These are phyloP conservation scores for Naegleria gruberi DNA, from an alignment of 208 protist species.

Conservation along the genomic window DNA sequence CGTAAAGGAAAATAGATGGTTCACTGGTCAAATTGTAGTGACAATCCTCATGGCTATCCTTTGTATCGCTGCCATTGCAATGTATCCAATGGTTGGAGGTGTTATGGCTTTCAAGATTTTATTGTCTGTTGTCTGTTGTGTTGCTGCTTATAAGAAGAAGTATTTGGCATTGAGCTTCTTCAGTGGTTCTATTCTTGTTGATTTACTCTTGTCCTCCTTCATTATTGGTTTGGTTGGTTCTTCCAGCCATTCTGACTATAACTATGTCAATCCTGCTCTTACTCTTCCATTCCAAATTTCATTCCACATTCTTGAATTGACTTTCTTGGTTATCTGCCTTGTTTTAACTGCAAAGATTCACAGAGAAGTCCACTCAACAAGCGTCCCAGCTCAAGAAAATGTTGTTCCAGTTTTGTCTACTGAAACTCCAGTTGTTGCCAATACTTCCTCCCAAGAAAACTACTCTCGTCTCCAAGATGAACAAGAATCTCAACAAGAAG, in stretches of 20 bases:
- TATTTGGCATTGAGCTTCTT: neutral
- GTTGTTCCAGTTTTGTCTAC: neutral
- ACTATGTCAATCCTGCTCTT: neutral
- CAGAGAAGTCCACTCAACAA: neutral
- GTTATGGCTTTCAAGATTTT: neutral
- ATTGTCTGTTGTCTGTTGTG: neutral
- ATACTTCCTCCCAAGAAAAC: too few species aligned
- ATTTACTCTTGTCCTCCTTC: neutral
- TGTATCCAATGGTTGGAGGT: neutral
- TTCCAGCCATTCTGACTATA: neutral
- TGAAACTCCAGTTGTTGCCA: neutral
- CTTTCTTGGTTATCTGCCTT: neutral
- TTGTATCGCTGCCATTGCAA: neutral
- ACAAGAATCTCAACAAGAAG: neutral
- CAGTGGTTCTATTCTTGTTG: neutral
- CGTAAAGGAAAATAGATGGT: neutral
- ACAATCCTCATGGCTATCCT: neutral
- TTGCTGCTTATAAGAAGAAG: neutral
- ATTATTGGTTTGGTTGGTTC: neutral
- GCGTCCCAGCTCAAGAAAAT: neutral
- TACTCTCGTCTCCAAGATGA: neutral
- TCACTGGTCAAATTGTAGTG: neutral
- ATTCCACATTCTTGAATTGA: neutral
- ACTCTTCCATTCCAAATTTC: neutral
- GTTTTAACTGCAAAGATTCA: neutral